These are phyloP conservation scores for Nymphaea thermarum DNA, from an alignment of 164 flowering plant genomes.

Conservation along the genomic window DNA sequence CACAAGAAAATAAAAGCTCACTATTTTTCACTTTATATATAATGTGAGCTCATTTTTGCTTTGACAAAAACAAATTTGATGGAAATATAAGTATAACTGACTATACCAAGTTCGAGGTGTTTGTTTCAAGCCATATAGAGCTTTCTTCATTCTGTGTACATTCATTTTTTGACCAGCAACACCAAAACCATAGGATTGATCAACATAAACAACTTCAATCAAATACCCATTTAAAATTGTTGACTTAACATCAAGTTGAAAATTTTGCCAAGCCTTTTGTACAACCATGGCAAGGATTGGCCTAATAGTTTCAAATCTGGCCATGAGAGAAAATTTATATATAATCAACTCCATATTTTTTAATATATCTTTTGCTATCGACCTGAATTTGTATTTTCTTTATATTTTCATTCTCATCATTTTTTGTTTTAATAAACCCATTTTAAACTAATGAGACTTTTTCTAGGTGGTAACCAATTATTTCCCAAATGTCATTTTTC, in stretches of 20 bases:
- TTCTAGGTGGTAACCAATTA: slow-evolving; percentile 1
- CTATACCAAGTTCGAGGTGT: slow-evolving; percentile 9
- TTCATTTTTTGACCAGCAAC: slow-evolving; percentile 4
- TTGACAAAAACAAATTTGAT: neutral
- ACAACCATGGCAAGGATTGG: slow-evolving; percentile 6
- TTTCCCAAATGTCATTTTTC: slow-evolving; percentile 5
- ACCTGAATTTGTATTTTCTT: slow-evolving; percentile 3
- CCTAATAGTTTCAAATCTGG: slow-evolving; percentile 9
- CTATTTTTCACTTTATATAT: neutral
- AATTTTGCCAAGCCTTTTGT: slow-evolving; percentile 4
- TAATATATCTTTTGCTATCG: slow-evolving; percentile 5
- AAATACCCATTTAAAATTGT: slow-evolving; percentile 13
- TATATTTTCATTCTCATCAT: slow-evolving; percentile 2
- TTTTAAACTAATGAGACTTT: slow-evolving; percentile 5
- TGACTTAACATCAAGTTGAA: slow-evolving; percentile 7
- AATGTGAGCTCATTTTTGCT: slow-evolving; percentile 1
- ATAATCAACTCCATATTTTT: slow-evolving; percentile 2
- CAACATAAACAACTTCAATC: slow-evolving; percentile 7
- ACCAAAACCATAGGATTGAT: slow-evolving; percentile 8
- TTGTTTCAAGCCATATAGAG: slow-evolving; percentile 9
- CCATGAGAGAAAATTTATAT: slow-evolving; percentile 3
- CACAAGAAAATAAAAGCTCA: neutral
- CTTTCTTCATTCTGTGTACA: slow-evolving; percentile 8
- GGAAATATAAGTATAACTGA: slow-evolving; percentile 4
- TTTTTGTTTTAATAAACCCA: slow-evolving; percentile 7